Percentiles rank a stretch among this genome's conserved stretches.
These are phyloP conservation scores for Thelonectria blattea DNA, from an alignment of 2,329 filamentous ascomycete genomes.

Conservation along the genomic window DNA sequence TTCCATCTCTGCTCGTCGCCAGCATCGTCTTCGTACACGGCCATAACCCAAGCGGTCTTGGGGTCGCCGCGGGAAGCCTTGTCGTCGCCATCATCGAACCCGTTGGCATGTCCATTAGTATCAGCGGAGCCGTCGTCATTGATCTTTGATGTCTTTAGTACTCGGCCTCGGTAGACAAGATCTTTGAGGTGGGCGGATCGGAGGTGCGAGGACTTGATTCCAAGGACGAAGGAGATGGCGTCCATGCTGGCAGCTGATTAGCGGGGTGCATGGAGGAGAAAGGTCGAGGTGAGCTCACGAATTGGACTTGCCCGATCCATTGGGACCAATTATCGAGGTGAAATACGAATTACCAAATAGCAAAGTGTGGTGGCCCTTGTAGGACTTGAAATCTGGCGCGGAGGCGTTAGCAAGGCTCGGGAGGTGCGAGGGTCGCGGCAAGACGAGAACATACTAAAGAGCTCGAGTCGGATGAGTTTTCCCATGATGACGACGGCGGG, in stretches of 20 bases:
- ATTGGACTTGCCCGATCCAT: conserved; percentile 99
- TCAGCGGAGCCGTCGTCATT: conserved; percentile 85
- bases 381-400: conserved; percentile 91
- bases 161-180: conserved; percentile 92
- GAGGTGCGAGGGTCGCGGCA: conserved; percentile 3
- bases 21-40: conserved; percentile 96
- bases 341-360: conserved; percentile 98
- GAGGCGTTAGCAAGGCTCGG: conserved; percentile 24
- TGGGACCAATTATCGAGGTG: conserved; percentile 98
- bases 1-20: conserved; percentile 97
- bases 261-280: not conserved
- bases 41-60: conserved; percentile 98
- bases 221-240: conserved; percentile 97
- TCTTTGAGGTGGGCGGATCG: conserved; percentile 93
- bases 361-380: conserved; percentile 93
- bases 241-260: conserved; percentile 74
- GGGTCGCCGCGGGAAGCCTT: conserved; percentile 79
- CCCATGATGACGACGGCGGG: conserved; percentile 70
- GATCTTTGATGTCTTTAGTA: conserved; percentile 89
- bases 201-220: conserved; percentile 97
- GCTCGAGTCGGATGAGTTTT: conserved; percentile 91
- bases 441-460: conserved; percentile 73
- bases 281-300: conserved; percentile 64
- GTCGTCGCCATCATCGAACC: conserved; percentile 65
- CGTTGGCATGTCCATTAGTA: conserved; percentile 67